phyloP scores from a whole-genome alignment of 1,284 basidiomycete species.

The Boletus semigastroideus region DNA sequence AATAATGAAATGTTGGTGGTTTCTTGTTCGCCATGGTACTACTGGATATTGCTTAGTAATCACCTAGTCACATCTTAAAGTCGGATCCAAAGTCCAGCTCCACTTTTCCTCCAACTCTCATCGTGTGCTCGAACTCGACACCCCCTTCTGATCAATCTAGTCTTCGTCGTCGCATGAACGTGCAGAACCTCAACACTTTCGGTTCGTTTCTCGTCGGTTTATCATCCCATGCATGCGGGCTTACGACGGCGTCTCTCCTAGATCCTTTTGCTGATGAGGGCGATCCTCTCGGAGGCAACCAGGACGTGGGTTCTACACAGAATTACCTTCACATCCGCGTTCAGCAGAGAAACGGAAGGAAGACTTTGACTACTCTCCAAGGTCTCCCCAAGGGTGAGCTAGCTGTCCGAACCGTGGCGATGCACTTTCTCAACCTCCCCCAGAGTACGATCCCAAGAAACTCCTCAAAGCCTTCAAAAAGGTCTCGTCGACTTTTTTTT shows the following conservation, averaged over 20 bases:
- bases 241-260: conserved; percentile 33
- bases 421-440: conserved; percentile 13
- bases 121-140: conserved; percentile 42
- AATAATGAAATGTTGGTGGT: conserved; percentile 70
- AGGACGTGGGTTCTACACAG: conserved; percentile 80
- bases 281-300: conserved; percentile 71
- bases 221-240: conserved; percentile 21
- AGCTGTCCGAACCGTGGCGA: conserved; percentile 6
- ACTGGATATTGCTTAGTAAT: conserved; percentile 31
- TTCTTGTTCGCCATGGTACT: conserved; percentile 40
- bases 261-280: conserved; percentile 95
- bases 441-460: conserved; percentile 98
- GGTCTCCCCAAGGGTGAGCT: conserved; percentile 87
- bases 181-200: conserved; percentile 83
- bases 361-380: conserved; percentile 98
- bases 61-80: conserved; percentile 23
- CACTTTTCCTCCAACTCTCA: conserved; percentile 26
- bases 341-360: conserved; percentile 99
- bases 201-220: conserved; percentile 48
- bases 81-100: conserved; percentile 4
- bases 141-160: conserved; percentile 43
- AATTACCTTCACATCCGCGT: conserved; percentile 96
- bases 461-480: conserved; percentile 99
- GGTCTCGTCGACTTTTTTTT: conserved; percentile 41
- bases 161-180: conserved; percentile 78